A percentile compares a stretch with the other conserved stretches of the same genome.
These are phyloP conservation scores for Macrolepiota dolichaula DNA, from an alignment of 768 basidiomycete species.

Conservation along the genomic window DNA sequence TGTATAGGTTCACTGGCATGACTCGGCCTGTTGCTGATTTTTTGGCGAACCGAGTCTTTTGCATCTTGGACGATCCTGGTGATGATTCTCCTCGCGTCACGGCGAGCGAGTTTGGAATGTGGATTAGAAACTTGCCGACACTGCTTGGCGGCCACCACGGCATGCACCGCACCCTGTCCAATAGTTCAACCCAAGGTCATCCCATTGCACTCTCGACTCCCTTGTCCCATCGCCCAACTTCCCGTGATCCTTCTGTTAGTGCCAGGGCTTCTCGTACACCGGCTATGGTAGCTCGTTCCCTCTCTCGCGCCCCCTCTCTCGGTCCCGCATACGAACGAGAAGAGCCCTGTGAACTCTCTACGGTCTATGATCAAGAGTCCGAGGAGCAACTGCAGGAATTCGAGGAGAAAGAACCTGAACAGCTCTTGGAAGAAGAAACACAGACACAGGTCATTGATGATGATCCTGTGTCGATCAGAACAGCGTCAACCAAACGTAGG, in stretches of 20 bases:
- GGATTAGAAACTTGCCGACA: conserved; percentile 80
- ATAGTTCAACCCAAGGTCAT: conserved; percentile 62
- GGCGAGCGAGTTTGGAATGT: conserved; percentile 81
- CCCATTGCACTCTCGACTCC: conserved; percentile 60
- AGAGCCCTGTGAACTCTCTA: conserved; percentile 44
- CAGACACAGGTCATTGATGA: conserved; percentile 38
- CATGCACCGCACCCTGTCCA: conserved; percentile 59
- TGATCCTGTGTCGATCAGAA: conserved; percentile 48
- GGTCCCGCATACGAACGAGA: conserved; percentile 46
- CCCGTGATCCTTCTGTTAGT: conserved; percentile 54
- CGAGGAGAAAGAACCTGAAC: conserved; percentile 42
- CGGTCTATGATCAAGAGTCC: conserved; percentile 50
- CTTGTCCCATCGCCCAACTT: conserved; percentile 67
- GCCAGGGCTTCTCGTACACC: conserved; percentile 47
- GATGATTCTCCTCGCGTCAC: conserved; percentile 67
- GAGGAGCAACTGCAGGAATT: conserved; percentile 44
- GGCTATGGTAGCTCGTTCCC: conserved; percentile 47
- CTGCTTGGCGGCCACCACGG: conserved; percentile 52
- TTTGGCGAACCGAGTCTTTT: conserved; percentile 82
- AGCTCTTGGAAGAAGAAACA: conserved; percentile 38
- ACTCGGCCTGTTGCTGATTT: conserved; percentile 82
- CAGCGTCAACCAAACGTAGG: conserved; percentile 74
- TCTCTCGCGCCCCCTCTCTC: conserved; percentile 65
- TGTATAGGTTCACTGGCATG: conserved; percentile 89
- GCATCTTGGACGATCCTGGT: conserved; percentile 62